A percentile compares a stretch with the other conserved stretches of the same genome.
phyloP scores from a whole-genome alignment of 441 rosid genomes.

The Erysimum cheiri region DNA sequence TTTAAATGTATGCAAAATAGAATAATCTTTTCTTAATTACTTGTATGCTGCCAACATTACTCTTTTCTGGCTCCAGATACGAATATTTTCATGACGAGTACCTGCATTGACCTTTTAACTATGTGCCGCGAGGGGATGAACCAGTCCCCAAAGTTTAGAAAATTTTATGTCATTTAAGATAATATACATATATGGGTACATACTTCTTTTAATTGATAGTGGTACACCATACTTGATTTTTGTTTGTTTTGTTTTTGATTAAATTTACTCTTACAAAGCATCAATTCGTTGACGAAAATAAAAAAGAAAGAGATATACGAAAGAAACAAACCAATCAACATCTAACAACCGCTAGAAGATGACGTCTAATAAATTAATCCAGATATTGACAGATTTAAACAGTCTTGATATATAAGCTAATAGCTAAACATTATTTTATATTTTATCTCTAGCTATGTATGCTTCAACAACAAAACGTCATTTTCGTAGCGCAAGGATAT shows the following conservation, averaged over 20 bases:
- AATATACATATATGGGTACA: constrained; percentile 1
- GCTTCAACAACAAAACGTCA: constrained; percentile 16
- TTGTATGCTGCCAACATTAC: background rate
- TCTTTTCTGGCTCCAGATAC: constrained; percentile 16
- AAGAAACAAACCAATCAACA: constrained; percentile 33
- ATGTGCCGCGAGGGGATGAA: constrained; percentile 28
- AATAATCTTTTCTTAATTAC: background rate
- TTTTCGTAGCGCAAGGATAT: background rate
- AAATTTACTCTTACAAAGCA: background rate
- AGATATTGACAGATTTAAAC: constrained; percentile 16
- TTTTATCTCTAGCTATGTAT: background rate
- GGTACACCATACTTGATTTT: constrained; percentile 29
- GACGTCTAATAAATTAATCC: constrained; percentile 25
- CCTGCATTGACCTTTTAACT: constrained; percentile 27
- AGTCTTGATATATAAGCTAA: constrained; percentile 9
- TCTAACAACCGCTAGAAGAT: constrained; percentile 32
- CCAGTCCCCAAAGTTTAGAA: constrained; percentile 21
- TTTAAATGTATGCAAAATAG: background rate
- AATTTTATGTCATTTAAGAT: background rate
- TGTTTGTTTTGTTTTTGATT: background rate
- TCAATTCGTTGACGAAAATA: constrained; percentile 23
- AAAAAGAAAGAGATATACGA: background rate
- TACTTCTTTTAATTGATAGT: constrained; percentile 27
- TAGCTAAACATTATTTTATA: too few relatives aligned
- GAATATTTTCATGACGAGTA: constrained; percentile 29